Percentiles rank a stretch among this genome's conserved stretches.
These are phyloP conservation scores for Cyclocybe cylindracea DNA, from an alignment of 768 basidiomycete genomes.

Conservation along the genomic window DNA sequence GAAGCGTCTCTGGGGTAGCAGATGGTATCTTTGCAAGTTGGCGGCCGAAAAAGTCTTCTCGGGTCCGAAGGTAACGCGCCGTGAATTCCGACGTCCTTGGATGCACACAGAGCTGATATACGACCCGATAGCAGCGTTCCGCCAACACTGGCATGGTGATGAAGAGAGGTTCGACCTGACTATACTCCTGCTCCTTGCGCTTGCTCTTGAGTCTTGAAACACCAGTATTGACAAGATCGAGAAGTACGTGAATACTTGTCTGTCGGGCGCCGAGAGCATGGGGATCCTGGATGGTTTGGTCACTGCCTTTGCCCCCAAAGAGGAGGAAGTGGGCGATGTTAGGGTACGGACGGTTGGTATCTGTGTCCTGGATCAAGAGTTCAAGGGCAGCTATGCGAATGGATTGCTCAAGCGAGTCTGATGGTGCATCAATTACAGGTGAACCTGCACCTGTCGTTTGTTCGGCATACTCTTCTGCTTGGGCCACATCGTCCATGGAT, in stretches of 20 bases:
- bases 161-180: constrained; percentile 56
- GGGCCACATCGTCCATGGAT: constrained; percentile 58
- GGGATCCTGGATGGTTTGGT: constrained; percentile 76
- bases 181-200: constrained; percentile 35
- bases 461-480: constrained; percentile 60
- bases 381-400: constrained; percentile 79
- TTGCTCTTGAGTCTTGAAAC: constrained; percentile 58
- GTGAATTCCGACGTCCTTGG: constrained; percentile 78
- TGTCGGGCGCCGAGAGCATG: constrained; percentile 67
- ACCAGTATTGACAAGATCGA: constrained; percentile 75
- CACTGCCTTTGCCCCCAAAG: constrained; percentile 62
- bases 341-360: constrained; percentile 61
- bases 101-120: constrained; percentile 89
- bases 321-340: constrained; percentile 89
- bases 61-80: constrained; percentile 83
- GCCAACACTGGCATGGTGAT: constrained; percentile 72
- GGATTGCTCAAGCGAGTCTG: constrained; percentile 60
- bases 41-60: constrained; percentile 86
- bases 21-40: constrained; percentile 82
- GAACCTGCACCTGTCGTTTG: constrained; percentile 76
- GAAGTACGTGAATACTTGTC: constrained; percentile 79
- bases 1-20: constrained; percentile 49
- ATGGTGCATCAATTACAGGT: constrained; percentile 46
- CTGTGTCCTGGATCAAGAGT: constrained; percentile 77
- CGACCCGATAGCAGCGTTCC: constrained; percentile 80